A percentile compares a stretch with the other conserved stretches of the same genome.
Conservation (phyloP, 1,284 basidiomycete species). For the Pterula multifida region DNA sequence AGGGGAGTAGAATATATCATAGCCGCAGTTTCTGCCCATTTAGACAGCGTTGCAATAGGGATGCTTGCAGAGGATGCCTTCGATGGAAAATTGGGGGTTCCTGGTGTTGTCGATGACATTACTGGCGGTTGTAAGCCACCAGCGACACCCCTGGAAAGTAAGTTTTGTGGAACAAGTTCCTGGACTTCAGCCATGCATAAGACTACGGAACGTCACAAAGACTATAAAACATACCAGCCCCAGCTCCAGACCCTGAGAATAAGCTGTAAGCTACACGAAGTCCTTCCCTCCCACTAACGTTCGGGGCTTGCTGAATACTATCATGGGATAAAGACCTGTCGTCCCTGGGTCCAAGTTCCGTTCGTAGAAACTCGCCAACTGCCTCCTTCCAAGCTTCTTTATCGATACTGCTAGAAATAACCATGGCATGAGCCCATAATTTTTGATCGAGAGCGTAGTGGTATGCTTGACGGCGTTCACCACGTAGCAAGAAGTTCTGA, state of each 20-base stretch:
- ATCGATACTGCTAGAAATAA: slow-evolving; percentile 89
- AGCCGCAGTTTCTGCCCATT: slow-evolving; percentile 82
- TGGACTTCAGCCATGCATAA: slow-evolving; percentile 33
- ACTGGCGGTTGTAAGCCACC: slow-evolving; percentile 28
- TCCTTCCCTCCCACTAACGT: slow-evolving; percentile 48
- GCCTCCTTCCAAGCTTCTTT: slow-evolving; percentile 90
- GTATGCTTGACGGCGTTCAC: slow-evolving; percentile 81
- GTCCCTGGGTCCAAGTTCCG: slow-evolving; percentile 53
- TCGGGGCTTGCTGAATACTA: slow-evolving; percentile 11
- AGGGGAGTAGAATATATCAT: slow-evolving; percentile 75
- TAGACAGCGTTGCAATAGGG: slow-evolving; percentile 44
- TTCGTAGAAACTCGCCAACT: slow-evolving; percentile 75
- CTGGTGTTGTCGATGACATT: slow-evolving; percentile 37
- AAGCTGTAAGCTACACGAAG: slow-evolving; percentile 79
- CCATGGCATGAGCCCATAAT: slow-evolving; percentile 93
- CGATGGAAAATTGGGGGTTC: slow-evolving; percentile 51
- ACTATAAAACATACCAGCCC: slow-evolving; percentile 55
- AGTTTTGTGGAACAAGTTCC: slow-evolving; percentile 56
- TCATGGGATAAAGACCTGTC: slow-evolving; percentile 12
- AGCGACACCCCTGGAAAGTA: slow-evolving; percentile 26
- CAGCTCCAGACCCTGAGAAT: slow-evolving; percentile 74
- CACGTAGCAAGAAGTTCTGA: slow-evolving; percentile 67
- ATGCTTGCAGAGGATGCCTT: slow-evolving; percentile 30
- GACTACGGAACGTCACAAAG: slow-evolving; percentile 1
- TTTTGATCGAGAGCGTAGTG: slow-evolving; percentile 80